These are phyloP conservation scores for Tubosaeta brunneosetosa DNA, from an alignment of 768 basidiomycete genomes.

Conservation along the genomic window DNA sequence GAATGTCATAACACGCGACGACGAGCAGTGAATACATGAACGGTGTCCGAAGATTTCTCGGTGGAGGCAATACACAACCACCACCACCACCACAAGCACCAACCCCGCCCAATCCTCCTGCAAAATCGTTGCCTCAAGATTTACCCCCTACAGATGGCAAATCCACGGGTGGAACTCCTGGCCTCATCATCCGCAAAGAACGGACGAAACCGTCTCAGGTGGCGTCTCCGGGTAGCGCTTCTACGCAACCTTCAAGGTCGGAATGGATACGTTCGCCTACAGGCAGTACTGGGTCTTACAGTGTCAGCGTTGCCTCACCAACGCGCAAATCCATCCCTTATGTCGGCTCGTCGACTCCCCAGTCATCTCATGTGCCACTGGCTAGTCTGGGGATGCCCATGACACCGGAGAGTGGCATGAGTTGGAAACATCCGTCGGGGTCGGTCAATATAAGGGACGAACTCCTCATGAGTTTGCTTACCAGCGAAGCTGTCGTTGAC, in stretches of 20 bases:
- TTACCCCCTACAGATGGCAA: constrained; percentile 29
- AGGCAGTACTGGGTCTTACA: constrained; percentile 22
- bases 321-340: constrained; percentile 14
- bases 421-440: constrained; percentile 42
- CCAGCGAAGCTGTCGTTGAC: constrained; percentile 93
- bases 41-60: constrained; percentile 65
- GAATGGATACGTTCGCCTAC: constrained; percentile 22
- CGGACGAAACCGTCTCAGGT: constrained; percentile 31
- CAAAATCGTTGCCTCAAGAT: constrained; percentile 41
- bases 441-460: constrained; percentile 68
- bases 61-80: constrained; percentile 35
- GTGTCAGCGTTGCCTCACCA: constrained; percentile 17
- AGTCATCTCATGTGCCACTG: constrained; percentile 34
- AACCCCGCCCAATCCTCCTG: constrained; percentile 12
- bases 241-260: constrained; percentile 23
- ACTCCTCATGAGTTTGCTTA: constrained; percentile 81
- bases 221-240: constrained; percentile 24
- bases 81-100: constrained; percentile 24
- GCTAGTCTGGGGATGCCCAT: constrained; percentile 31
- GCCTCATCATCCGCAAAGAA: constrained; percentile 52
- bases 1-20: constrained; percentile 19
- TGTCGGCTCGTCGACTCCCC: constrained; percentile 35
- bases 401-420: constrained; percentile 33
- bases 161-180: constrained; percentile 22
- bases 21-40: constrained; percentile 45